phyloP scores from a whole-genome alignment of 805 yeast genomes.

The Saccharomyces jurei region DNA sequence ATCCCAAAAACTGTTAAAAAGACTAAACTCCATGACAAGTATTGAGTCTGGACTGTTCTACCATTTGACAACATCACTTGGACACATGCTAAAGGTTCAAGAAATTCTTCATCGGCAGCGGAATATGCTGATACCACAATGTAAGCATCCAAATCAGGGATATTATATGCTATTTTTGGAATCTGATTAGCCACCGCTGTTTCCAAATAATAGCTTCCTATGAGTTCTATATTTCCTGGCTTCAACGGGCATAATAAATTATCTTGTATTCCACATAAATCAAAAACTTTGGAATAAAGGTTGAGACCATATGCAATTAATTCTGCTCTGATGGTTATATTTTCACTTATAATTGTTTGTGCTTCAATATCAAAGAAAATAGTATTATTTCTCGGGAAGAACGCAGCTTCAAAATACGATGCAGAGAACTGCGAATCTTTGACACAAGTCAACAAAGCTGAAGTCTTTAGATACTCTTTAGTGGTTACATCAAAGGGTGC shows the following conservation, averaged over 20 bases:
- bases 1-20: conserved; percentile 84
- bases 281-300: conserved; percentile 44
- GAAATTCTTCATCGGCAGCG: conserved; percentile 35
- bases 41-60: conserved; percentile 86
- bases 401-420: conserved; percentile 67
- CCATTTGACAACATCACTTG: conserved; percentile 81
- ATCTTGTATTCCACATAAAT: conserved; percentile 57
- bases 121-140: conserved; percentile 66
- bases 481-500: background rate
- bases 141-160: conserved; percentile 92
- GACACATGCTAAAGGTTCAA: conserved; percentile 74
- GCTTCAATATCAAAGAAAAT: conserved; percentile 67
- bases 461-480: conserved; percentile 35
- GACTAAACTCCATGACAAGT: conserved; percentile 94
- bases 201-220: conserved; percentile 41
- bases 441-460: conserved; percentile 87
- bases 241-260: conserved; percentile 69
- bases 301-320: conserved; percentile 77
- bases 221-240: conserved; percentile 78
- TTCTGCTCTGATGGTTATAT: conserved; percentile 56
- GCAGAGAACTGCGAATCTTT: conserved; percentile 81
- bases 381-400: conserved; percentile 55
- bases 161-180: conserved; percentile 78
- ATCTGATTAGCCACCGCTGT: conserved; percentile 40
- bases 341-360: conserved; percentile 65